Base-by-base conservation (phyloP, 2,329 filamentous ascomycete genomes). In the Aureobasidium sp. region DNA sequence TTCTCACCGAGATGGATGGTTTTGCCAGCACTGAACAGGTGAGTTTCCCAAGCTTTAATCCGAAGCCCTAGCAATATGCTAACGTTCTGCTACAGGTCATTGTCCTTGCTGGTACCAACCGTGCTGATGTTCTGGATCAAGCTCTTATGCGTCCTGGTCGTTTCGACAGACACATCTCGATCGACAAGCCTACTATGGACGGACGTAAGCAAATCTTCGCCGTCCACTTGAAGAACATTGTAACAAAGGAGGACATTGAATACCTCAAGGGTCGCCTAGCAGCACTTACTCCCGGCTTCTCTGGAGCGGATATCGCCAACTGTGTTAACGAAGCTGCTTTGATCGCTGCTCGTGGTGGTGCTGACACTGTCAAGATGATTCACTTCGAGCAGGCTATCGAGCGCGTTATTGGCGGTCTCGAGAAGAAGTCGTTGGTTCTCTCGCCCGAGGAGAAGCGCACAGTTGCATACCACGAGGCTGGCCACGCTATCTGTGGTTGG, bases 371-470 rank as follows among this genome's bases (percentile, higher is more conserved):
- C 50, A 83, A 84, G 65, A 92, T 99, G 86, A 80, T 78, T 49
- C 93, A 99, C 75, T 99, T 99, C 68, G 94, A 99, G 76, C 88
- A 94, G 74, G 94, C 94, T 49, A 97, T 99, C 68, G 94, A 99
- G 78, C 90, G 94, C 74, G 92, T 97, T 57, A 87, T 99, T 69
- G 94, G 92, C 70, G 94, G 94, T 69, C 82, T 99, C 8, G 94
- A 99, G 79, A 95, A 95, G 83, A 97, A 95, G 77, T 96, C 92
- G 0, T 80, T 97, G 43, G 93, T 99, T 37, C 85, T 99, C 59
- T 90, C 87, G 66, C 93, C 94, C 0, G 84, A 91, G 68, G 94
- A 99, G 79, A 97, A 97, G 83, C 88, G 84, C 72, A 95, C 90
- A 15, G 94, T 97, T 45, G 94, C 94, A 5, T 99, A 99, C 75